Base-by-base conservation (phyloP, 345 rosid species). In the Excoecaria cochinchinensis region DNA sequence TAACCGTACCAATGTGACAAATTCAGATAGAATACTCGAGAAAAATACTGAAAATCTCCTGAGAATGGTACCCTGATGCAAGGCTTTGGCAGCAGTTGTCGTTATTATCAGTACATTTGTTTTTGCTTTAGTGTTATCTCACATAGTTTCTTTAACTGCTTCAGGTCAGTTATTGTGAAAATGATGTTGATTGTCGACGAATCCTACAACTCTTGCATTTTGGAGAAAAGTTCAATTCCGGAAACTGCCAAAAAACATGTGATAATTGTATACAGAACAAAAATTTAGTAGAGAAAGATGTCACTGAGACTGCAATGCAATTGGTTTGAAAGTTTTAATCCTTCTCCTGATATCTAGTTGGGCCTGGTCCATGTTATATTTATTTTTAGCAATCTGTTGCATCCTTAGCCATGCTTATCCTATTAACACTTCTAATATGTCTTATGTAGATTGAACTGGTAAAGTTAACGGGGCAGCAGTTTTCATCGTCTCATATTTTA, bases 121-220 rank as follows among this genome's bases (percentile, higher is more conserved):
- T 68, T 10, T 42, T 65, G 42, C 51, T 15, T 25, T 65, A 17
- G 25, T 16, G 61, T 36, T 31, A 11, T 70, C 59, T 70, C 71
- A 50, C 16, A 50, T 42, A 69, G 31, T 50, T 10, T 7, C 25
- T 69, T 52, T 36, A 6, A 22, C 57, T 73, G 65, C 79, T 86
- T 80, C 95, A 95, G 99, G 93, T 95, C 68, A 87, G 98, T 82
- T 95, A 91, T 72, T 88, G 94, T 51, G 98, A 95, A 87, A 95
- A 93, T 79, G 91, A 95, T 80, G 96, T 95, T 70, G 99, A 95
- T 71, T 95, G 99, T 74, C 87, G 98, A 79, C 97, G 99, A 56
- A 84, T 85, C 72, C 86, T 95, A 68, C 99, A 95, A 79, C 90
- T 95, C 50, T 78, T 88, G 66, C 99, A 95, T 87, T 91, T 95